These are phyloP conservation scores for Chaetomium sp. DNA, from an alignment of 2,329 filamentous ascomycete species.

Conservation along the genomic window DNA sequence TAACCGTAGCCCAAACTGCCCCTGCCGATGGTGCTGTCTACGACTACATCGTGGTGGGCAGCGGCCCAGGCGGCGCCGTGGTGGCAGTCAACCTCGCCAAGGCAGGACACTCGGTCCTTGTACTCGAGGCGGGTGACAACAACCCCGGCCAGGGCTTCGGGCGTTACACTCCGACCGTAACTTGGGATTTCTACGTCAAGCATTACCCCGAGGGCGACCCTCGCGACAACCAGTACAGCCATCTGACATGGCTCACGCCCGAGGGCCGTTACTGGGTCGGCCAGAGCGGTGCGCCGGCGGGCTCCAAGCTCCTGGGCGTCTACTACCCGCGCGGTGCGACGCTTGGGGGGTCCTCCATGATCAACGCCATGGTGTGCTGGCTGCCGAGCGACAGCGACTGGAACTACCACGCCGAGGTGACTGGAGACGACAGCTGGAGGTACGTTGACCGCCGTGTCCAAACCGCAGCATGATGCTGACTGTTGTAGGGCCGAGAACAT, in stretches of 20 bases:
- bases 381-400: slow-evolving; percentile 63
- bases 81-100: slow-evolving; percentile 60
- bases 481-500: slow-evolving; percentile 52
- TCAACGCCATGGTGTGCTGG: slow-evolving; percentile 63
- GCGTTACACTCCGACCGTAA: slow-evolving; percentile 25
- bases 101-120: slow-evolving; percentile 59
- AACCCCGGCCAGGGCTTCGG: slow-evolving; percentile 29
- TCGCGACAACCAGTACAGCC: slow-evolving; percentile 52
- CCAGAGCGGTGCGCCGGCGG: slow-evolving; percentile 42
- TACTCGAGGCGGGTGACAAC: slow-evolving; percentile 64
- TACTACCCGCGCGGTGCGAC: slow-evolving; percentile 52
- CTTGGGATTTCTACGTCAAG: slow-evolving; percentile 61
- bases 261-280: slow-evolving; percentile 45
- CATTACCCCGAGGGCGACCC: slow-evolving; percentile 52
- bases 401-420: slow-evolving; percentile 57
- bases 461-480: background rate
- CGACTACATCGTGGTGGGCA: slow-evolving; percentile 65
- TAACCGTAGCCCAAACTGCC: slow-evolving; percentile 4
- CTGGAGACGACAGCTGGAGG: slow-evolving; percentile 62
- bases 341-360: slow-evolving; percentile 56
- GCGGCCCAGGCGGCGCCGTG: slow-evolving; percentile 61
- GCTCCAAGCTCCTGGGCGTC: slow-evolving; percentile 46
- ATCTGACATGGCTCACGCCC: slow-evolving; percentile 53
- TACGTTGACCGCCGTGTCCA: background rate
- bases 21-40: slow-evolving; percentile 40